A percentile compares a stretch with the other conserved stretches of the same genome.
phyloP scores from a whole-genome alignment of 768 basidiomycete species.

The Cantharellus cinnabarinus region DNA sequence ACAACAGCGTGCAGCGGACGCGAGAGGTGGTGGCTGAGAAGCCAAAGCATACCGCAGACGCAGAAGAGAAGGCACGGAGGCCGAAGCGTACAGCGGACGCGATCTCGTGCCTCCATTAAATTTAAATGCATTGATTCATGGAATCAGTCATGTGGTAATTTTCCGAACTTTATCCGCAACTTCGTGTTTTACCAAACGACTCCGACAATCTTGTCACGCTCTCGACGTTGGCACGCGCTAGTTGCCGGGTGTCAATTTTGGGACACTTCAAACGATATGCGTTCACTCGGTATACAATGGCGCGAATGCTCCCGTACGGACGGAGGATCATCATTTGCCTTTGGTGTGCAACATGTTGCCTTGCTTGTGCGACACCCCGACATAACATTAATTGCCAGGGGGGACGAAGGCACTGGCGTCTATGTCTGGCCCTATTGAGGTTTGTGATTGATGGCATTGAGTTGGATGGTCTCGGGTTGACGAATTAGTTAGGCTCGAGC shows the following conservation, averaged over 20 bases:
- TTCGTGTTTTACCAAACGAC: too few relatives aligned
- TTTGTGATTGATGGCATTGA: background rate
- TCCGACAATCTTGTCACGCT: too few relatives aligned
- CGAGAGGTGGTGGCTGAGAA: too few relatives aligned
- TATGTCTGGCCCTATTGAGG: conserved; percentile 59
- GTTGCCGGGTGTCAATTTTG: background rate
- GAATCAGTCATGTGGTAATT: too few relatives aligned
- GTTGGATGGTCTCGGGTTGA: background rate
- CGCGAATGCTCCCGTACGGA: conserved; percentile 7
- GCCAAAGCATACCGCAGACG: too few relatives aligned
- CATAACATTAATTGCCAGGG: conserved; percentile 15
- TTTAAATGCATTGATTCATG: too few relatives aligned
- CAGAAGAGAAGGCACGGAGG: too few relatives aligned
- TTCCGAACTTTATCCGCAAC: too few relatives aligned
- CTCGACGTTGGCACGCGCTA: too few relatives aligned
- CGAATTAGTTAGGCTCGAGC: conserved; percentile 26
- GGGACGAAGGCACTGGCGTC: conserved; percentile 36
- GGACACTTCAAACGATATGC: background rate
- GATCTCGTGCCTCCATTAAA: too few relatives aligned
- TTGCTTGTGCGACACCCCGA: background rate
- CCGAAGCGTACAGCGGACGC: too few relatives aligned
- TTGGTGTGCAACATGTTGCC: background rate
- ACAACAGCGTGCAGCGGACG: too few relatives aligned
- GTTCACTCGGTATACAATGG: conserved; percentile 1
- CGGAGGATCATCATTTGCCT: conserved; percentile 7